Percentiles rank a stretch among this genome's conserved stretches.
These are phyloP conservation scores for Chaetomium globosum DNA, from an alignment of 2,329 filamentous ascomycete species.

Conservation along the genomic window DNA sequence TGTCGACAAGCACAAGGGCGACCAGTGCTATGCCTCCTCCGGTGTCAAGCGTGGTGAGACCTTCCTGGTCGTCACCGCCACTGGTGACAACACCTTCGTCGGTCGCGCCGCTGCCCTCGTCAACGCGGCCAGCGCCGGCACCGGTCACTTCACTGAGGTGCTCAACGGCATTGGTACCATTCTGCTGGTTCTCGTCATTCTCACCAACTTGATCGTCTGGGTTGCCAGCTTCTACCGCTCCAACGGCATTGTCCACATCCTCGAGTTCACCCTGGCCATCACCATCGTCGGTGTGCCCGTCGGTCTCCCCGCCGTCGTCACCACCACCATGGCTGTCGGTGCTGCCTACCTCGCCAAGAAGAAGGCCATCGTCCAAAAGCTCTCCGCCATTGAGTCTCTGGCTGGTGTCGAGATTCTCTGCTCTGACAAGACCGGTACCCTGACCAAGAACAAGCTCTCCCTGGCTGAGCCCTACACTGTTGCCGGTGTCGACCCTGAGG, in stretches of 20 bases:
- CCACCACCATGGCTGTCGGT: conserved; percentile 93
- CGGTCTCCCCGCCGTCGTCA: conserved; percentile 89
- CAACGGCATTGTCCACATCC: conserved; percentile 75
- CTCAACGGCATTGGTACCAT: conserved; percentile 83
- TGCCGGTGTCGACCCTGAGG: conserved; percentile 77
- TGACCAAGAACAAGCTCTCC: conserved; percentile 93
- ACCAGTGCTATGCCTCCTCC: conserved; percentile 82
- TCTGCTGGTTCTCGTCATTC: conserved; percentile 76
- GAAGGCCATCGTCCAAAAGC: conserved; percentile 90
- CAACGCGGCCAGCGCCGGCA: conserved; percentile 70
- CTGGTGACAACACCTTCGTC: conserved; percentile 88
- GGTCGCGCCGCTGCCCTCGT: conserved; percentile 86
- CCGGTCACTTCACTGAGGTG: conserved; percentile 88
- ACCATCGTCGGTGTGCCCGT: conserved; percentile 91
- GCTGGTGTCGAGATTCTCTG: conserved; percentile 92
- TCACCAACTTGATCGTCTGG: conserved; percentile 83
- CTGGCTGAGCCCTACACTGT: conserved; percentile 83
- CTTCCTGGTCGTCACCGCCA: conserved; percentile 78
- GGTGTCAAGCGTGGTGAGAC: conserved; percentile 89
- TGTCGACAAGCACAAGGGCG: conserved; percentile 82
- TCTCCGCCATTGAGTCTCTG: conserved; percentile 87
- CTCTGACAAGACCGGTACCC: conserved; percentile 90
- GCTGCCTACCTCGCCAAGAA: conserved; percentile 89
- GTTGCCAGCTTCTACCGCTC: conserved; percentile 85
- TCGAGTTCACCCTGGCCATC: conserved; percentile 83